phyloP scores from a whole-genome alignment of 352 stramenopile genomes.

The Phytopythium ostracodes region DNA sequence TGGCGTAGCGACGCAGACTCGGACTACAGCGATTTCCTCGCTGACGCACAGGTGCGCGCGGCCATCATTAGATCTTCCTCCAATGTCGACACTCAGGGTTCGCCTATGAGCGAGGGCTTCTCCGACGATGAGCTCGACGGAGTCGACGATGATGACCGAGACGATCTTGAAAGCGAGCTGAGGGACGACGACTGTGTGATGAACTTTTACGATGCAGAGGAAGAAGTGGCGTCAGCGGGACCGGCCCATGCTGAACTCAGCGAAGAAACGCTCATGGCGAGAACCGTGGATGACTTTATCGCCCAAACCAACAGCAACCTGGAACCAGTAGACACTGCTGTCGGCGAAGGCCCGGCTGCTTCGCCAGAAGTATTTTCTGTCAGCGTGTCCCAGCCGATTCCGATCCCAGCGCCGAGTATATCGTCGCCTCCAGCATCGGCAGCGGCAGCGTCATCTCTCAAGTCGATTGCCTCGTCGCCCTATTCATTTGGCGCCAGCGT shows the following conservation, averaged over 20 bases:
- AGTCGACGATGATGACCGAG: slow-evolving; percentile 29
- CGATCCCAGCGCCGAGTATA: slow-evolving; percentile 6
- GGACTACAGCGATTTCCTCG: slow-evolving; percentile 75
- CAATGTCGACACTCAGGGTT: slow-evolving; percentile 49
- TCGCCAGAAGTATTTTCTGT: too few relatives aligned
- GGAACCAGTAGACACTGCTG: not conserved
- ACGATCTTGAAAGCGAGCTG: slow-evolving; percentile 26
- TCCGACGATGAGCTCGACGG: slow-evolving; percentile 37
- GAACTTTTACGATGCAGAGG: slow-evolving; percentile 1
- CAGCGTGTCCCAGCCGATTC: slow-evolving; percentile 3
- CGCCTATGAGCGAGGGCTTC: slow-evolving; percentile 22
- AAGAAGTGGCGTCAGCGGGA: not conserved
- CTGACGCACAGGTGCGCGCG: slow-evolving; percentile 74
- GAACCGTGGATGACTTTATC: slow-evolving; percentile 4
- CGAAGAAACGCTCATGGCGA: not conserved
- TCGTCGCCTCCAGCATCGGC: slow-evolving; percentile 12
- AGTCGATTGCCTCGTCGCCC: slow-evolving; percentile 22
- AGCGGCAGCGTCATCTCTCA: slow-evolving; percentile 9
- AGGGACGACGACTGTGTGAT: slow-evolving; percentile 11
- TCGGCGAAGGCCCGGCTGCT: not conserved
- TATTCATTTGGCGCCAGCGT: slow-evolving; percentile 59
- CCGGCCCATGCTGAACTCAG: not conserved
- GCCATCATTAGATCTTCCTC: slow-evolving; percentile 68
- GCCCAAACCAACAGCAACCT: not conserved
- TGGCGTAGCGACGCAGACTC: slow-evolving; percentile 72